These are phyloP conservation scores for Plantago elongata DNA, from an alignment of 257 asterid species.

Conservation along the genomic window DNA sequence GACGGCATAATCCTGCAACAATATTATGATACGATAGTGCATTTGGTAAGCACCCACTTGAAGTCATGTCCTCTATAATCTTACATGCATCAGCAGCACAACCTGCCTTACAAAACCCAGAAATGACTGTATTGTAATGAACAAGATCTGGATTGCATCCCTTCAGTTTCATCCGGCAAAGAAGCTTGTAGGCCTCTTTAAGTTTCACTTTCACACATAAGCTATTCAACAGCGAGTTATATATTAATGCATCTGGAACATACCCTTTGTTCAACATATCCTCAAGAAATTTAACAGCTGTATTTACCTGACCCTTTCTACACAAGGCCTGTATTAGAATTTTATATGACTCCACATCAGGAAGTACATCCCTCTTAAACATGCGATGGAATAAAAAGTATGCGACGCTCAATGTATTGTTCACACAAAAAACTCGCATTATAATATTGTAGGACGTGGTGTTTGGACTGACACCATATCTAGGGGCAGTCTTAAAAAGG, in stretches of 20 bases:
- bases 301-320: conserved; percentile 89
- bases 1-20: conserved; percentile 68
- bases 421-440: conserved; percentile 77
- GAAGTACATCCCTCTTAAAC: conserved; percentile 73
- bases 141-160: conserved; percentile 86
- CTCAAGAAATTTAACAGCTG: conserved; percentile 73
- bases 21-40: conserved; percentile 61
- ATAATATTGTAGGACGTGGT: conserved; percentile 71
- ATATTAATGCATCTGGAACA: conserved; percentile 71
- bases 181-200: conserved; percentile 90
- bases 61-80: conserved; percentile 74
- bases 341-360: conserved; percentile 72
- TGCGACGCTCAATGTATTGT: conserved; percentile 67
- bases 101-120: conserved; percentile 74
- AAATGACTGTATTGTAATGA: conserved; percentile 76
- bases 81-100: conserved; percentile 82
- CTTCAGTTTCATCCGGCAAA: conserved; percentile 85
- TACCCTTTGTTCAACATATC: conserved; percentile 97
- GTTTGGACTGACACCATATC: conserved; percentile 57
- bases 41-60: conserved; percentile 80
- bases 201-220: conserved; percentile 84
- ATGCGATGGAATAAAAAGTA: conserved; percentile 64
- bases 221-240: conserved; percentile 74
- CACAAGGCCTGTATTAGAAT: conserved; percentile 86
- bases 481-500: conserved; percentile 68